phyloP scores from a whole-genome alignment of 83 land plant species.

The Thuja plicata region DNA sequence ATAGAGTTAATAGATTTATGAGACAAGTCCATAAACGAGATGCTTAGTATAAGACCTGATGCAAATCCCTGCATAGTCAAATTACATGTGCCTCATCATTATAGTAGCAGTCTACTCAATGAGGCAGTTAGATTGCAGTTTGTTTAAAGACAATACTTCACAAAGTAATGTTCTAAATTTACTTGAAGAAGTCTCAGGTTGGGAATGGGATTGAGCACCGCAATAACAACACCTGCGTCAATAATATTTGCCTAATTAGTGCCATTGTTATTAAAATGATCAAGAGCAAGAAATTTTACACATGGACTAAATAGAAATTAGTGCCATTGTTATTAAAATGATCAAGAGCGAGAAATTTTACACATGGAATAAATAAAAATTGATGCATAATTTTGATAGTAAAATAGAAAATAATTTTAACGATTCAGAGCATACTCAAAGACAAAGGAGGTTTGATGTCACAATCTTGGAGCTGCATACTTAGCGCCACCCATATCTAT shows the following conservation, averaged over 20 bases:
- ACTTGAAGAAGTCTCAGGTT: conserved; percentile 90
- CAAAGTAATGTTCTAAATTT: not conserved
- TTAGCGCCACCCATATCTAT: not conserved
- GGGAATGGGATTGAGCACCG: conserved; percentile 69
- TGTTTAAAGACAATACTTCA: not conserved
- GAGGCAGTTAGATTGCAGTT: not conserved
- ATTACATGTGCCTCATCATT: not conserved
- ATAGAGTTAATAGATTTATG: conserved; percentile 87
- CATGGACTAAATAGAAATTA: too few relatives aligned
- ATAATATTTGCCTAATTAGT: not conserved
- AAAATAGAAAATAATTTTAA: not conserved
- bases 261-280: not conserved
- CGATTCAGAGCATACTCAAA: not conserved
- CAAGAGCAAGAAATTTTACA: not conserved
- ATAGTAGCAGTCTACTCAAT: not conserved
- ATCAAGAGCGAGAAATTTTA: not conserved
- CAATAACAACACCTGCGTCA: conserved; percentile 82
- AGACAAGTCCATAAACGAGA: conserved; percentile 89
- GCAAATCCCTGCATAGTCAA: conserved; percentile 76
- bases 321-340: not conserved
- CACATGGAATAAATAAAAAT: not conserved
- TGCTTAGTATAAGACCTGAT: conserved; percentile 90
- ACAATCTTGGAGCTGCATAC: not conserved
- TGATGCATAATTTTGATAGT: not conserved
- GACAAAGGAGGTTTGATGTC: not conserved